Conservation (phyloP, 2,329 filamentous ascomycete genomes). For the Fusarium bulbicola region DNA sequence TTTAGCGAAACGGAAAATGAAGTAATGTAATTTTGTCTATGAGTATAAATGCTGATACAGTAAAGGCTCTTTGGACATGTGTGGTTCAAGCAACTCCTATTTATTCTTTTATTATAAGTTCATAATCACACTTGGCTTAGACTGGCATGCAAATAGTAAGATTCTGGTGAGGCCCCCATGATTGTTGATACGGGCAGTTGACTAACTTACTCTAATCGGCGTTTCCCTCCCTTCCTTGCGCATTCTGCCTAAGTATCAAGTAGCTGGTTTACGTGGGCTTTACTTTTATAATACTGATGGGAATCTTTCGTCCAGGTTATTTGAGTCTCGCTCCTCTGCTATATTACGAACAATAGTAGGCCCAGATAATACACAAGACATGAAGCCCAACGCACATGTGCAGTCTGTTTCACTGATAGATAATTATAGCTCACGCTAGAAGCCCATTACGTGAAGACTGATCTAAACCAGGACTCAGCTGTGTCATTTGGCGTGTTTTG, state of each 20-base stretch:
- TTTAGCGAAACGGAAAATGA: neutral
- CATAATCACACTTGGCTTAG: neutral
- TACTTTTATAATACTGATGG: neutral
- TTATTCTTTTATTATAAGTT: neutral
- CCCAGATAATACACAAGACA: neutral
- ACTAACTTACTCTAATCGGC: neutral
- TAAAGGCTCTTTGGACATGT: neutral
- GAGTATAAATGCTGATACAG: neutral
- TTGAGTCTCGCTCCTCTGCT: neutral
- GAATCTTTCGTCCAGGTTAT: neutral
- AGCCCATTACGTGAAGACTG: neutral
- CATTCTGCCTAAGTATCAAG: neutral
- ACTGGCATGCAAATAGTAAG: neutral
- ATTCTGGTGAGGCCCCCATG: neutral
- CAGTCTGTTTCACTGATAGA: conserved; percentile 2
- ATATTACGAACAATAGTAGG: neutral
- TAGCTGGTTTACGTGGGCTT: neutral
- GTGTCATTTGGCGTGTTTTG: conserved; percentile 15
- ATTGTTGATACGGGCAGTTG: neutral
- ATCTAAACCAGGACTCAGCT: neutral
- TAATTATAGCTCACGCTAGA: conserved; percentile 21
- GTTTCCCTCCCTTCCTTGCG: neutral
- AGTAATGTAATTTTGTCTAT: neutral
- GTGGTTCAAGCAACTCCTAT: neutral
- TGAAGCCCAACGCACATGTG: conserved; percentile 9